Conservation (phyloP, 805 yeast species). For the Torulaspora indica region DNA sequence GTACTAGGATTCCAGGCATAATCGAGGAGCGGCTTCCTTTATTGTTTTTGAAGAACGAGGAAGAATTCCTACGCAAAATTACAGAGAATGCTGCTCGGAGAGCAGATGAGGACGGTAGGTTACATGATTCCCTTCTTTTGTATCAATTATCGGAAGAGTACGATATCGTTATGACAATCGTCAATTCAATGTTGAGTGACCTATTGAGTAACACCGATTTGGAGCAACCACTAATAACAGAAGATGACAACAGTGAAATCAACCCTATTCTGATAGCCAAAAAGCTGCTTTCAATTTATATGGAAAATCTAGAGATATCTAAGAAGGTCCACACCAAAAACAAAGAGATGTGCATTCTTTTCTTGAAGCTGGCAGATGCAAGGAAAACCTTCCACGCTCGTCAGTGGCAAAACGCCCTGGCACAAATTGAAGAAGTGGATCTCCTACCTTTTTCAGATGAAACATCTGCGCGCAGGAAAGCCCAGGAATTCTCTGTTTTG, state of each 20-base stretch:
- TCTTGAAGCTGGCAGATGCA: slow-evolving; percentile 64
- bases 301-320: slow-evolving; percentile 55
- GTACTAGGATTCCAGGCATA: slow-evolving; percentile 74
- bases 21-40: slow-evolving; percentile 72
- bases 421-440: slow-evolving; percentile 52
- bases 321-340: slow-evolving; percentile 49
- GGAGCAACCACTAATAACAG: slow-evolving; percentile 46
- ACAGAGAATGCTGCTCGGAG: slow-evolving; percentile 79
- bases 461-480: slow-evolving; percentile 55
- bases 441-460: slow-evolving; percentile 63
- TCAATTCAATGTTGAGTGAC: slow-evolving; percentile 76
- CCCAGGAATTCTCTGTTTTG: slow-evolving; percentile 60
- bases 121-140: slow-evolving; percentile 75
- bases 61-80: slow-evolving; percentile 60
- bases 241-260: slow-evolving; percentile 42
- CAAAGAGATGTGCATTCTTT: slow-evolving; percentile 58
- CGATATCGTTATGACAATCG: slow-evolving; percentile 68
- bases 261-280: slow-evolving; percentile 40
- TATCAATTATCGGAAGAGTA: slow-evolving; percentile 87
- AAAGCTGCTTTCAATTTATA: slow-evolving; percentile 36
- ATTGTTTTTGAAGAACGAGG: slow-evolving; percentile 53
- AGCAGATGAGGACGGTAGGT: slow-evolving; percentile 89
- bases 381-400: slow-evolving; percentile 53
- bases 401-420: slow-evolving; percentile 57
- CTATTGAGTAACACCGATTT: slow-evolving; percentile 65